Evolutionary conservation across 345 rosid species (phyloP).

Genomic region (Hibiscus trionum): DNA sequence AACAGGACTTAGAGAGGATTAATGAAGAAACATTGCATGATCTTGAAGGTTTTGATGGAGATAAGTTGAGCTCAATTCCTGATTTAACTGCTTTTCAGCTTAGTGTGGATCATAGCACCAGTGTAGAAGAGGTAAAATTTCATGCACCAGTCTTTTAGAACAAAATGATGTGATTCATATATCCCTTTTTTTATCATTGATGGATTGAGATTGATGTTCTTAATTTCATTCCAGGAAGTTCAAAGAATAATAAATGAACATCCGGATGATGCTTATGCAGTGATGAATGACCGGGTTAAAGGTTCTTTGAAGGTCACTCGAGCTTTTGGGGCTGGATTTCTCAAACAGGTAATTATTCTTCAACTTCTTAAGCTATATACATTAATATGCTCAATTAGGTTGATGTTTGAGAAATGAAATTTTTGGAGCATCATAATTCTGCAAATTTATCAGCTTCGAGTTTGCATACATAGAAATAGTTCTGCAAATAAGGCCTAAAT

Average conservation of each 20-base stretch:
- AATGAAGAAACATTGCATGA: slow-evolving; percentile 76
- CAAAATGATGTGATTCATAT: neutral
- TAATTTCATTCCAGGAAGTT: slow-evolving; percentile 56
- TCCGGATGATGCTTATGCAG: slow-evolving; percentile 61
- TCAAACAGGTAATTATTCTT: slow-evolving; percentile 55
- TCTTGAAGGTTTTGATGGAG: slow-evolving; percentile 39
- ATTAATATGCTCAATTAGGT: neutral
- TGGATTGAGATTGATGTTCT: neutral
- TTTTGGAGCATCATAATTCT: neutral
- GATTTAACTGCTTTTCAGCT: slow-evolving; percentile 59
- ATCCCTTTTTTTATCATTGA: neutral
- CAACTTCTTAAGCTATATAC: neutral
- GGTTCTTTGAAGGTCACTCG: slow-evolving; percentile 93
- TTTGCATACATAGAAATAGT: too few relatives aligned
- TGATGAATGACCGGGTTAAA: slow-evolving; percentile 79
- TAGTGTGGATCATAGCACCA: slow-evolving; percentile 79
- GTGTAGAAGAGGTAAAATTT: slow-evolving; percentile 54
- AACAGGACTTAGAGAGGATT: slow-evolving; percentile 77
- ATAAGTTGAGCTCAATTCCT: slow-evolving; percentile 21
- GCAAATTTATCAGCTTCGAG: neutral
- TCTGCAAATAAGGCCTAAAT: too few relatives aligned
- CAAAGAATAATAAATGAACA: slow-evolving; percentile 73
- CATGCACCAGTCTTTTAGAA: neutral
- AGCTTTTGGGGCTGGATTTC: slow-evolving; percentile 93
- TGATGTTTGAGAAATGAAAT: neutral